phyloP scores from a whole-genome alignment of 176 grass and related monocot genomes.

The Musa beccarii region DNA sequence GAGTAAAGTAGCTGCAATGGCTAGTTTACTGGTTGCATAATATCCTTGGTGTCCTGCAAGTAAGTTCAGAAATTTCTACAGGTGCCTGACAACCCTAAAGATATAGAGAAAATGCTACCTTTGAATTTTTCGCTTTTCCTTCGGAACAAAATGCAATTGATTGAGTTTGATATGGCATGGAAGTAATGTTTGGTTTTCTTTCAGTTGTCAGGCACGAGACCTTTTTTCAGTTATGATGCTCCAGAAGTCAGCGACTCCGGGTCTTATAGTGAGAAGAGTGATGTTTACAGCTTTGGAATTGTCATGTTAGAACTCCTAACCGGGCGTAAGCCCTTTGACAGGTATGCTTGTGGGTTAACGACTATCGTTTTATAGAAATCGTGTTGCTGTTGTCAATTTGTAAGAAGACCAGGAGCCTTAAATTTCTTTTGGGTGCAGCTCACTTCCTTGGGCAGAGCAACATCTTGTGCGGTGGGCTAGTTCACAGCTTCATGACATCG shows the following conservation, averaged over 20 bases:
- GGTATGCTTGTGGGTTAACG: constrained; percentile 25
- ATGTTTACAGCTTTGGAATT: constrained; percentile 89
- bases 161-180: constrained; percentile 6
- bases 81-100: too few relatives aligned
- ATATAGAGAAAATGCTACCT: too few relatives aligned
- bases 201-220: constrained; percentile 44
- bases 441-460: constrained; percentile 47
- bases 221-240: constrained; percentile 45
- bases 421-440: constrained; percentile 34
- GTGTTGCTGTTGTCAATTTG: background rate
- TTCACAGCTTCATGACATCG: constrained; percentile 76
- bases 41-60: too few relatives aligned
- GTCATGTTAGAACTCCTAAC: constrained; percentile 89
- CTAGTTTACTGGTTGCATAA: too few relatives aligned
- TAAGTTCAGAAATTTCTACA: too few relatives aligned
- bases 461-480: constrained; percentile 76
- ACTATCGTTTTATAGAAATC: background rate
- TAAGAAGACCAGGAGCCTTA: background rate
- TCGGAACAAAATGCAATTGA: too few relatives aligned
- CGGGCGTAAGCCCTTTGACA: constrained; percentile 70
- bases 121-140: too few relatives aligned
- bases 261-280: constrained; percentile 41
- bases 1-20: too few relatives aligned
- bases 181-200: constrained; percentile 7
- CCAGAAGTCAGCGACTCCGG: constrained; percentile 65